Base-by-base conservation (phyloP, 2,329 filamentous ascomycete species). In the Thelonectria olida region DNA sequence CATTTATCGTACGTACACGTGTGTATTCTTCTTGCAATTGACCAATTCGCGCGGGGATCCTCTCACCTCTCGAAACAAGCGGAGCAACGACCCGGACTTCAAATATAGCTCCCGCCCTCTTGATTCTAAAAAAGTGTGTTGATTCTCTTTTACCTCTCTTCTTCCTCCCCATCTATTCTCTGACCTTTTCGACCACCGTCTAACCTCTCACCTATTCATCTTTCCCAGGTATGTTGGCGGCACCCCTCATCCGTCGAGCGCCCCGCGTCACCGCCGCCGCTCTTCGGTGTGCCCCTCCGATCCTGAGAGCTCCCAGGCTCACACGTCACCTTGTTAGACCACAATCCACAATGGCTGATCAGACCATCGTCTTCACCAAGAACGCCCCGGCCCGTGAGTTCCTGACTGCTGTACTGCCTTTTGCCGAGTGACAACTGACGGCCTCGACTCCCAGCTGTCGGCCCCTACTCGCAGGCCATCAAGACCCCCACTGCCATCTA, bases 401-500 rank as follows among this genome's bases (percentile, higher is more conserved):
- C n/a, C 12, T 47, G 19, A 20, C 10, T 27, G 31, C 8, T 27
- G 25, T n/a, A n/a, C n/a, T 38, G 19, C 12, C 9, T 12, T n/a
- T 36, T 8, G 12, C 12, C 6, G 12, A 15, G 7, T 34, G 12
- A 15, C 31, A 10, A 44, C 63, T 71, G 25, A 68, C 49, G 10
- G 10, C 44, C 44, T 10, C 6, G 6, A 38, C 20, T 41, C 9
- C 5, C 58, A 89, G 87, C 86, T 74, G 82, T 86, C 68, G 87
- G 87, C 55, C 87, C 87, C 68, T 90, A 90, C 77, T 88, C 87
- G 66, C 88, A 90, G 74, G 88, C 87, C 72, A 85, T 89, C 79
- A 89, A 88, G 80, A 90, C 88, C 62, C 82, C 86, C 20, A 82
- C 80, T 54, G 85, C 86, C 74, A 88, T 90, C 79, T 90, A 88